A percentile compares a stretch with the other conserved stretches of the same genome.
phyloP scores from a whole-genome alignment of 169 alveolate species.

The Plasmodium malariae region DNA sequence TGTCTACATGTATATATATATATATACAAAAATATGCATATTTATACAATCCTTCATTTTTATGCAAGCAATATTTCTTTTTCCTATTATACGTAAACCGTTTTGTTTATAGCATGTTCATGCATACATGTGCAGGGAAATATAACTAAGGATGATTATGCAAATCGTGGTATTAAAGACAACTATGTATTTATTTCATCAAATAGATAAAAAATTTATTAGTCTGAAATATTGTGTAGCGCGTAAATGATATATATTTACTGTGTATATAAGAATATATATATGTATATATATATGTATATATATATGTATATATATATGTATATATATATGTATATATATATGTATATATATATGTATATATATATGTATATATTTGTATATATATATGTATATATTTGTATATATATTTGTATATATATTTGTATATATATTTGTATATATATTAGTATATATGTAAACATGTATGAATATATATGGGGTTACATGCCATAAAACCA shows the following conservation, averaged over 20 bases:
- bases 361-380: background rate
- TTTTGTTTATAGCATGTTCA: conserved; percentile 8
- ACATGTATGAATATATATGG: conserved; percentile 6
- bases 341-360: no score
- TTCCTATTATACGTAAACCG: background rate
- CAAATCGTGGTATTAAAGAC: conserved; percentile 11
- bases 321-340: no score
- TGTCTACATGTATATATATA: conserved; percentile 19
- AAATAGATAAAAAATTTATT: background rate
- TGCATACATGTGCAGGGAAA: conserved; percentile 67
- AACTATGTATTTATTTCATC: conserved; percentile 1
- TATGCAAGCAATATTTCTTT: background rate
- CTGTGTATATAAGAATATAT: no score
- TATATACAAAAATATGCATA: background rate
- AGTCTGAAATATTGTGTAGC: background rate
- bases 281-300: no score
- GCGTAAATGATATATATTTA: background rate
- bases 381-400: no score
- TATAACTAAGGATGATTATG: background rate
- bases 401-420: no score
- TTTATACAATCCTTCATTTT: background rate
- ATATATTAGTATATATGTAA: no score
- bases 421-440: no score
- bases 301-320: no score
- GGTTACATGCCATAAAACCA: background rate